These are phyloP conservation scores for Nissolia schottii DNA, from an alignment of 306 rosid genomes.

Conservation along the genomic window DNA sequence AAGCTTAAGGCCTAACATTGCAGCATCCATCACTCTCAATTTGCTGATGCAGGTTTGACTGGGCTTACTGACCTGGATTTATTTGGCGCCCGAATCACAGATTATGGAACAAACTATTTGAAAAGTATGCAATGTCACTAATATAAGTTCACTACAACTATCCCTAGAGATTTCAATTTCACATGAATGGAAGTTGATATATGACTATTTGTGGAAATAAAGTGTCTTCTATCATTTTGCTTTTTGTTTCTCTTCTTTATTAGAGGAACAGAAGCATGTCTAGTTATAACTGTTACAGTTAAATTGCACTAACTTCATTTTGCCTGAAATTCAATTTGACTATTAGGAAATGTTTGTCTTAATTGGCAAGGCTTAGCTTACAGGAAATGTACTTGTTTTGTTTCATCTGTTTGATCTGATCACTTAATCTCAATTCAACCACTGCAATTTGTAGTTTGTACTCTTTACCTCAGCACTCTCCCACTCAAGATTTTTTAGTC, in stretches of 20 bases:
- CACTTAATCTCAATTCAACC: not conserved
- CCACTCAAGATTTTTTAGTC: conserved; percentile 5
- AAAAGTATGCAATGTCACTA: conserved; percentile 48
- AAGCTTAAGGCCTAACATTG: not conserved
- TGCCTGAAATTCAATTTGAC: conserved; percentile 4
- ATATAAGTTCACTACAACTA: not conserved
- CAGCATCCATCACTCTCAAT: conserved; percentile 16
- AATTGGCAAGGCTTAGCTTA: conserved; percentile 1
- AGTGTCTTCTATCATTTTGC: not conserved
- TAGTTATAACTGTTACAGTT: not conserved
- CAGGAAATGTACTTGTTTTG: not conserved
- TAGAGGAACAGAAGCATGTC: not conserved
- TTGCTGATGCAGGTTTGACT: conserved; percentile 64
- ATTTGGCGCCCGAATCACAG: conserved; percentile 88
- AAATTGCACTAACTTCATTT: conserved; percentile 12
- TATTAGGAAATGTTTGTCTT: not conserved
- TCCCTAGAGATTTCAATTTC: not conserved
- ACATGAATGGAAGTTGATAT: not conserved
- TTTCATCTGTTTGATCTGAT: not conserved
- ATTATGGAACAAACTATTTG: conserved; percentile 70
- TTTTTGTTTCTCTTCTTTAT: not conserved
- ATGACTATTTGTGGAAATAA: not conserved
- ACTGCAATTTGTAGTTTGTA: not conserved
- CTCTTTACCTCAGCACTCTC: not conserved
- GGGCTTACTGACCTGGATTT: conserved; percentile 87